Evolutionary conservation across 352 stramenopile species (phyloP).

Genomic region (Bremia lactucae): DNA sequence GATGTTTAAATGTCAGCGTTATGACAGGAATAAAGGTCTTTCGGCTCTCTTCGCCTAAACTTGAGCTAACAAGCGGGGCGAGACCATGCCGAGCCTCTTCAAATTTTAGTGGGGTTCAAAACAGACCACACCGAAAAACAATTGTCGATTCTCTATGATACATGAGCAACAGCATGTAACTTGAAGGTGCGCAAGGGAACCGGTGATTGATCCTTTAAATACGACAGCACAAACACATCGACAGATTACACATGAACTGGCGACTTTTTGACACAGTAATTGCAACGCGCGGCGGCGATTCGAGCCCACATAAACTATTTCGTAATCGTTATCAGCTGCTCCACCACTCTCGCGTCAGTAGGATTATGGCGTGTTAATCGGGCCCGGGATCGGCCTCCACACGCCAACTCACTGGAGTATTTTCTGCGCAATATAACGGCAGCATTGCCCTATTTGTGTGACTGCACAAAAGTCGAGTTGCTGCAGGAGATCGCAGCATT

Average conservation of each 20-base stretch:
- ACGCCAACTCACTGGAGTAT: slow-evolving; percentile 62
- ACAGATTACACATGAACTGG: slow-evolving; percentile 9
- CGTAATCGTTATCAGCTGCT: neutral
- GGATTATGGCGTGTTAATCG: slow-evolving; percentile 57
- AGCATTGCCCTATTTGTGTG: slow-evolving; percentile 68
- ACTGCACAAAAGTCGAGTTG: slow-evolving; percentile 41
- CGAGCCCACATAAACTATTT: no score
- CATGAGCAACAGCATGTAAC: slow-evolving; percentile 81
- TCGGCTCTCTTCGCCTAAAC: no score
- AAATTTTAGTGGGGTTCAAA: slow-evolving; percentile 75
- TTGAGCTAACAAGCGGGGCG: slow-evolving; percentile 55
- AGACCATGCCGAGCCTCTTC: slow-evolving; percentile 73
- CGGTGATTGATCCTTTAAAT: slow-evolving; percentile 57
- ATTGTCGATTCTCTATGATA: slow-evolving; percentile 80
- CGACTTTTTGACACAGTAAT: no score
- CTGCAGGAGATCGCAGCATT: slow-evolving; percentile 37
- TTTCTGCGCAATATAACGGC: slow-evolving; percentile 55
- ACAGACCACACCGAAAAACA: slow-evolving; percentile 70
- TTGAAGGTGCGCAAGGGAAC: slow-evolving; percentile 73
- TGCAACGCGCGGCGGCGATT: no score
- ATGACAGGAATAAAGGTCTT: no score
- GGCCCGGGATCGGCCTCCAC: slow-evolving; percentile 76
- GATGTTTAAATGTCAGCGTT: no score
- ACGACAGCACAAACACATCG: slow-evolving; percentile 69
- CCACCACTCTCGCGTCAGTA: slow-evolving; percentile 4